Percentiles rank a stretch among this genome's conserved stretches.
Conservation (phyloP, 306 rosid genomes). For the Vigna angularis region DNA sequence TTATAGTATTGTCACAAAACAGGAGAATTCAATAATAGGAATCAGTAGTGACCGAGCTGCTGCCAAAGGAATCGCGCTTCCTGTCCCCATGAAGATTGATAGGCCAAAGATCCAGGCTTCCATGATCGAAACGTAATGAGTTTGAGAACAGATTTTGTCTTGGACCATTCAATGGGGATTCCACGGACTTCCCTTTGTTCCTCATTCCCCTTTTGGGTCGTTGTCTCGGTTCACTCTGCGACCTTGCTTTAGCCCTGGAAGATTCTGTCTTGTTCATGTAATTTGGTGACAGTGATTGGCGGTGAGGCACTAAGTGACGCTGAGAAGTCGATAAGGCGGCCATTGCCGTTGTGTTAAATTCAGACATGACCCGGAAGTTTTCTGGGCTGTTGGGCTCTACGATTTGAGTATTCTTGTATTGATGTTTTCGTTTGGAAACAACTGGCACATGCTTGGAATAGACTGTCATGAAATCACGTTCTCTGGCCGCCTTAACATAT, state of each 20-base stretch:
- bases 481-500: conserved; percentile 44
- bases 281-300: conserved; percentile 59
- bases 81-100: conserved; percentile 51
- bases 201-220: conserved; percentile 56
- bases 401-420: conserved; percentile 26
- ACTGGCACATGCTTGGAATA: conserved; percentile 54
- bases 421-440: conserved; percentile 47
- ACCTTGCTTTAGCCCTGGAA: conserved; percentile 77
- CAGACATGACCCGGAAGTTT: conserved; percentile 37
- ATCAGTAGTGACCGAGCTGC: conserved; percentile 40
- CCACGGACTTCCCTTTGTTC: conserved; percentile 53
- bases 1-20: background rate
- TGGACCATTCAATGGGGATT: conserved; percentile 53
- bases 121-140: conserved; percentile 47
- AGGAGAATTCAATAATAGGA: conserved; percentile 41
- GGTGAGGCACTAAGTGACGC: conserved; percentile 40
- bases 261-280: conserved; percentile 81
- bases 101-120: conserved; percentile 59
- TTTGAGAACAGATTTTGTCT: conserved; percentile 47
- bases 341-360: conserved; percentile 44
- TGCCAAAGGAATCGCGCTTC: conserved; percentile 42
- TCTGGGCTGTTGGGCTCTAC: conserved; percentile 56
- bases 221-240: conserved; percentile 88
- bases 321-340: conserved; percentile 45
- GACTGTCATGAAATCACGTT: conserved; percentile 43